A percentile compares a stretch with the other conserved stretches of the same genome.
Evolutionary conservation across 164 flowering plant genomes (phyloP).

Genomic region (Houttuynia cordata): DNA sequence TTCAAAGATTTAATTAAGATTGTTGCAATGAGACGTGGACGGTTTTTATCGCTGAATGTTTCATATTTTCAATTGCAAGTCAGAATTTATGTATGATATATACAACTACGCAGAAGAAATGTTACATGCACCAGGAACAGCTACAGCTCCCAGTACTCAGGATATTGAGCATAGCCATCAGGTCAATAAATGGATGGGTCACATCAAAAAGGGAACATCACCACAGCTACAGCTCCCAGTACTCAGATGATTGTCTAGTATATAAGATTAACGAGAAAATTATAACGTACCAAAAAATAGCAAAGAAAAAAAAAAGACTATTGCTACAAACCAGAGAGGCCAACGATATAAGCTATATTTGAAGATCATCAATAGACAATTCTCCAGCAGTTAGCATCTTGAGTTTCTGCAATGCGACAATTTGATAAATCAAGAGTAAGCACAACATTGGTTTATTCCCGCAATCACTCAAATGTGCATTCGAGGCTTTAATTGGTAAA

Average conservation of each 20-base stretch:
- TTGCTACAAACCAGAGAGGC: neutral
- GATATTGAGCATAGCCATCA: neutral
- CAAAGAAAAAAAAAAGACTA: too few relatives aligned
- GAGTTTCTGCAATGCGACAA: constrained; percentile 52
- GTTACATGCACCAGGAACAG: neutral
- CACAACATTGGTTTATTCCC: too few relatives aligned
- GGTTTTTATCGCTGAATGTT: neutral
- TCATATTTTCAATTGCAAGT: neutral
- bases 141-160: neutral
- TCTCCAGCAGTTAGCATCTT: constrained; percentile 56
- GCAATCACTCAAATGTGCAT: too few relatives aligned
- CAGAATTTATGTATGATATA: neutral
- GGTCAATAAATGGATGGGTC: neutral
- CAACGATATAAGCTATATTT: constrained; percentile 23
- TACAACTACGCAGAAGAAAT: neutral
- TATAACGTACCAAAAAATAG: neutral
- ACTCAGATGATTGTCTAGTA: neutral
- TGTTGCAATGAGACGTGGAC: neutral
- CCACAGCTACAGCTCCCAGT: neutral
- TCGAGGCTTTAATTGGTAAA: too few relatives aligned
- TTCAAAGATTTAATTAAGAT: too few relatives aligned
- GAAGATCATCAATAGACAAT: constrained; percentile 64
- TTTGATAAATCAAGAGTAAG: neutral
- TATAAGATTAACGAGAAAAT: too few relatives aligned
- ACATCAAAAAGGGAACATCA: neutral